These are phyloP conservation scores for Lindgomyces ingoldianus DNA, from an alignment of 495 filamentous ascomycete genomes.

Conservation along the genomic window DNA sequence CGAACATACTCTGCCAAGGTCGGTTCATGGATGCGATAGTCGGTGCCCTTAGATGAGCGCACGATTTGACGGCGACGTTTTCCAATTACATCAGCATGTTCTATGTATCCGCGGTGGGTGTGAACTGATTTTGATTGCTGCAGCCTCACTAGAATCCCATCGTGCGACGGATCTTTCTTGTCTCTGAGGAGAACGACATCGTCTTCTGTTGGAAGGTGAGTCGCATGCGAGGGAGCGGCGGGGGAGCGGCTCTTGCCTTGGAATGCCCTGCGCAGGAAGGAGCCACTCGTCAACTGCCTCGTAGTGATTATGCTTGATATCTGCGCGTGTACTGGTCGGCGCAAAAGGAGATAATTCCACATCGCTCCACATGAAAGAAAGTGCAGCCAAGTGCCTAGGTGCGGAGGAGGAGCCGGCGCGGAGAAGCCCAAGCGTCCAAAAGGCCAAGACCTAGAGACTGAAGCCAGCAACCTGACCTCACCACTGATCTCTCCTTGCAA, in stretches of 20 bases:
- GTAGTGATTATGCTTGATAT: neutral
- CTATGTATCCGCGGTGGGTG: constrained; percentile 54
- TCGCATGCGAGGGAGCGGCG: neutral
- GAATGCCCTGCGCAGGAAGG: constrained; percentile 14
- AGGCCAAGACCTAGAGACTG: neutral
- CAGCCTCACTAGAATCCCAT: constrained; percentile 52
- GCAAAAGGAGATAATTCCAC: constrained; percentile 4
- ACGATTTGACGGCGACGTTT: constrained; percentile 58
- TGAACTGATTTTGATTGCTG: constrained; percentile 48
- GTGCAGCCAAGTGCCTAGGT: neutral
- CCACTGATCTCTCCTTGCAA: neutral
- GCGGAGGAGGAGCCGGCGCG: neutral
- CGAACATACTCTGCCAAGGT: constrained; percentile 71
- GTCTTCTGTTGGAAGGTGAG: constrained; percentile 49
- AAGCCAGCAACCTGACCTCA: neutral
- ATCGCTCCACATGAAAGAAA: constrained; percentile 21
- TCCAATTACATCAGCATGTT: constrained; percentile 66
- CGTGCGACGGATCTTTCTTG: constrained; percentile 41
- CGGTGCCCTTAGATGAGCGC: constrained; percentile 50
- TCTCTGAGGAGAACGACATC: constrained; percentile 60
- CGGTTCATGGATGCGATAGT: constrained; percentile 60
- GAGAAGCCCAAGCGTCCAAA: neutral
- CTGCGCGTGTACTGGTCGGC: neutral
- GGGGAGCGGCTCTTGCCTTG: constrained; percentile 17
- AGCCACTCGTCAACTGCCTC: constrained; percentile 11